Evolutionary conservation across 495 filamentous ascomycete species (phyloP).

Genomic region (Chaetomidium leptoderma): DNA sequence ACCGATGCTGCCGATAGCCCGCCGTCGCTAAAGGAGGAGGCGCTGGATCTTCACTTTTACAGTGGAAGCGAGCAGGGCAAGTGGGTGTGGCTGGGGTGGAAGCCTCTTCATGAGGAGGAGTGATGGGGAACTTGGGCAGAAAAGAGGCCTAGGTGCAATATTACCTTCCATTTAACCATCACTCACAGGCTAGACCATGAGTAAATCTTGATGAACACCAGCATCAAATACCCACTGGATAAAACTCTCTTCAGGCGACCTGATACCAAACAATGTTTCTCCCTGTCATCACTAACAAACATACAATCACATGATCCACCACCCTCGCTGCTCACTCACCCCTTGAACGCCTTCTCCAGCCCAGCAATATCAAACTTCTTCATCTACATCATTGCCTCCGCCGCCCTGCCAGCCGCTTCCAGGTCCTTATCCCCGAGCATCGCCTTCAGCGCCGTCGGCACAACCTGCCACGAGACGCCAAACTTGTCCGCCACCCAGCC

Average conservation of each 20-base stretch:
- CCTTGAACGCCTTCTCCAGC: conserved; percentile 33
- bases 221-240: too few relatives aligned
- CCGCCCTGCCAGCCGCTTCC: conserved; percentile 22
- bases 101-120: neutral
- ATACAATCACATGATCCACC: neutral
- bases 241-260: too few relatives aligned
- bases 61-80: conserved; percentile 12
- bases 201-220: too few relatives aligned
- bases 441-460: conserved; percentile 30
- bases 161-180: too few relatives aligned
- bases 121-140: neutral
- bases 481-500: conserved; percentile 40
- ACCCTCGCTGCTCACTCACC: neutral
- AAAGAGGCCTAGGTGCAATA: too few relatives aligned
- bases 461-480: conserved; percentile 40
- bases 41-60: conserved; percentile 15
- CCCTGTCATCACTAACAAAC: too few relatives aligned
- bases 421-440: conserved; percentile 20
- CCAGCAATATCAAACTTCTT: conserved; percentile 37
- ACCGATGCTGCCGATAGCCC: conserved; percentile 3
- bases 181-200: too few relatives aligned
- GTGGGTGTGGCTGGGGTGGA: conserved; percentile 17
- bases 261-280: too few relatives aligned
- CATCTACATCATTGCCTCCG: conserved; percentile 34
- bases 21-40: neutral